phyloP scores from a whole-genome alignment of 495 filamentous ascomycete species.

The Parathielavia hyrcaniae region DNA sequence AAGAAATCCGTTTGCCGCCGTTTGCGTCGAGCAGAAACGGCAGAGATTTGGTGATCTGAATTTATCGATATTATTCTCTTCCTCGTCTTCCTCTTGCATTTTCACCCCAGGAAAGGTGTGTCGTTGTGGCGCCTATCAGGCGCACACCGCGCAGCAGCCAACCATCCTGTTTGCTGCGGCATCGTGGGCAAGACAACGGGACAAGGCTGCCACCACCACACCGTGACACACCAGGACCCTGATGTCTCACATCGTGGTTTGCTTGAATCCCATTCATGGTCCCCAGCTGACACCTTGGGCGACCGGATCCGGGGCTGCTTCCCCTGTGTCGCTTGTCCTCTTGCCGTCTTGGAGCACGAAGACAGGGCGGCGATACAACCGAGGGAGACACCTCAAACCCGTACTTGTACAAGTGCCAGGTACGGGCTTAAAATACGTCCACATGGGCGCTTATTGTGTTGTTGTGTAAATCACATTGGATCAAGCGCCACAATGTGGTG shows the following conservation, averaged over 20 bases:
- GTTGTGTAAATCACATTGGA: not conserved
- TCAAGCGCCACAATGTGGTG: not conserved
- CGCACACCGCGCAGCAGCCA: not conserved
- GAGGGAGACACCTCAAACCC: not conserved
- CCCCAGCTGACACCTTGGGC: constrained; percentile 8
- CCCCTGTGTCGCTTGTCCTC: not conserved
- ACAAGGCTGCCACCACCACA: not conserved
- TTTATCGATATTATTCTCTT: constrained; percentile 7
- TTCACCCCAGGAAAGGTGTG: not conserved
- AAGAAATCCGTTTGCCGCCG: constrained; percentile 9
- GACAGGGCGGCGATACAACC: not conserved
- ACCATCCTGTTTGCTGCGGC: constrained; percentile 7
- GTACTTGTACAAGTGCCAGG: no score
- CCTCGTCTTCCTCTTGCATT: not conserved
- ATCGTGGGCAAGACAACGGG: constrained; percentile 1
- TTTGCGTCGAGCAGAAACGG: not conserved
- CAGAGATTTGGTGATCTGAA: not conserved
- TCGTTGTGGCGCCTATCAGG: not conserved
- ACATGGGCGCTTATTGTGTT: no score
- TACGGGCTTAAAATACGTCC: no score
- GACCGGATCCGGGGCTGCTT: constrained; percentile 9
- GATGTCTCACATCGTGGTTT: constrained; percentile 15
- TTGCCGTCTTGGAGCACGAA: not conserved
- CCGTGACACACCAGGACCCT: constrained; percentile 6
- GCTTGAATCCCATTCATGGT: constrained; percentile 2